Evolutionary conservation across 345 rosid genomes (phyloP).

Genomic region (Brassica juncea): DNA sequence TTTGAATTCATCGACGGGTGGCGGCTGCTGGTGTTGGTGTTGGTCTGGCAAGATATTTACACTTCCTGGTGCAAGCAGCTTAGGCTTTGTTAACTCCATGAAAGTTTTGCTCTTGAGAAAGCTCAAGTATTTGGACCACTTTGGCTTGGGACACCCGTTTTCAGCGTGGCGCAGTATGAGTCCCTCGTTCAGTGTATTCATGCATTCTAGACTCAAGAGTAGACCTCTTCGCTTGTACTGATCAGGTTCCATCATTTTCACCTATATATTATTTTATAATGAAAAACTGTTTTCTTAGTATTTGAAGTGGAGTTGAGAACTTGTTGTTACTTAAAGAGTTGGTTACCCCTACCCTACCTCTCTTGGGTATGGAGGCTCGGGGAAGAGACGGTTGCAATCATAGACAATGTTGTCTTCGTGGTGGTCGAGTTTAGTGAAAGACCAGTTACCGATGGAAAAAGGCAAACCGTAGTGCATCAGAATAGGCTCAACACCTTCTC

Average conservation of each 20-base stretch:
- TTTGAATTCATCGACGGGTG: conserved; percentile 46
- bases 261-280: conserved; percentile 51
- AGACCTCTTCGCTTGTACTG: conserved; percentile 54
- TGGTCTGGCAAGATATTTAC: conserved; percentile 44
- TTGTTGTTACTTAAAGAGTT: background rate
- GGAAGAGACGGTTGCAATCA: conserved; percentile 80
- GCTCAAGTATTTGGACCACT: conserved; percentile 89
- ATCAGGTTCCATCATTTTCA: conserved; percentile 68
- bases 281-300: background rate
- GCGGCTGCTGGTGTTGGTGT: conserved; percentile 41
- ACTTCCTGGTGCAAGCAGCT: conserved; percentile 46
- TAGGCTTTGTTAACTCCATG: conserved; percentile 77
- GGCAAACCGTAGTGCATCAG: conserved; percentile 95
- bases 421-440: conserved; percentile 86
- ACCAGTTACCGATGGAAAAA: conserved; percentile 87
- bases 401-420: conserved; percentile 91
- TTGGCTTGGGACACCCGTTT: conserved; percentile 78
- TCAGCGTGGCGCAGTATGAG: conserved; percentile 74
- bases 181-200: conserved; percentile 89
- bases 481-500: conserved; percentile 76
- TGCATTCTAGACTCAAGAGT: conserved; percentile 78
- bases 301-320: conserved; percentile 1
- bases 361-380: conserved; percentile 97
- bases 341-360: conserved; percentile 50
- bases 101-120: conserved; percentile 93